phyloP scores from a whole-genome alignment of 108 stramenopile genomes.

The Licmophora abbreviata region DNA sequence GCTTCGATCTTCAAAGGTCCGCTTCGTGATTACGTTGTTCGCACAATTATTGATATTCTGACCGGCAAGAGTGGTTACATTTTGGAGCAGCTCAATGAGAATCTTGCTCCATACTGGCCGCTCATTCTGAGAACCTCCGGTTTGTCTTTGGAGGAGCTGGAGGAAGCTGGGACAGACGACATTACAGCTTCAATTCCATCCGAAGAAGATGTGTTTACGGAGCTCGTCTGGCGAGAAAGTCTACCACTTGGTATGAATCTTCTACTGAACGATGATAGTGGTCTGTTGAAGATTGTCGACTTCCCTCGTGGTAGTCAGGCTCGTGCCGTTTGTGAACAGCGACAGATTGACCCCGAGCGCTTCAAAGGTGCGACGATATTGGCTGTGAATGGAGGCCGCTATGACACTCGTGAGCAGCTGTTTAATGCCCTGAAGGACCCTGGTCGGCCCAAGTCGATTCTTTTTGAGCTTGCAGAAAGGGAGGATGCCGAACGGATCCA shows the following conservation, averaged over 20 bases:
- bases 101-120: conserved; percentile 71
- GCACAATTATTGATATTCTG: conserved; percentile 50
- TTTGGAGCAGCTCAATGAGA: conserved; percentile 62
- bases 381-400: conserved; percentile 74
- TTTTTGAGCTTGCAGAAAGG: conserved; percentile 57
- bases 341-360: conserved; percentile 67
- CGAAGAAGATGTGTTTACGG: conserved; percentile 36
- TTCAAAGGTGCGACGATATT: conserved; percentile 82
- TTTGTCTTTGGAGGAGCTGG: conserved; percentile 23
- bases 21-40: conserved; percentile 73
- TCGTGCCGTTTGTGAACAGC: conserved; percentile 60
- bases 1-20: conserved; percentile 67
- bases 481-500: conserved; percentile 60
- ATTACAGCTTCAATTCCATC: conserved; percentile 47
- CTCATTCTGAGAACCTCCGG: conserved; percentile 65
- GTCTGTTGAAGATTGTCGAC: conserved; percentile 81
- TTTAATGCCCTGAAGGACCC: conserved; percentile 81
- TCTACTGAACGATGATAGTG: conserved; percentile 75
- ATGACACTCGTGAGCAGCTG: conserved; percentile 44
- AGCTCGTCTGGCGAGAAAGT: conserved; percentile 80
- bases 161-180: conserved; percentile 38
- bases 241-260: conserved; percentile 85
- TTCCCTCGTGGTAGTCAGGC: conserved; percentile 87
- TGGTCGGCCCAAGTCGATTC: conserved; percentile 75
- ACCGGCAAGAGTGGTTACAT: conserved; percentile 73